phyloP scores from a whole-genome alignment of 1,284 basidiomycete species.

The Coniophora puteana region DNA sequence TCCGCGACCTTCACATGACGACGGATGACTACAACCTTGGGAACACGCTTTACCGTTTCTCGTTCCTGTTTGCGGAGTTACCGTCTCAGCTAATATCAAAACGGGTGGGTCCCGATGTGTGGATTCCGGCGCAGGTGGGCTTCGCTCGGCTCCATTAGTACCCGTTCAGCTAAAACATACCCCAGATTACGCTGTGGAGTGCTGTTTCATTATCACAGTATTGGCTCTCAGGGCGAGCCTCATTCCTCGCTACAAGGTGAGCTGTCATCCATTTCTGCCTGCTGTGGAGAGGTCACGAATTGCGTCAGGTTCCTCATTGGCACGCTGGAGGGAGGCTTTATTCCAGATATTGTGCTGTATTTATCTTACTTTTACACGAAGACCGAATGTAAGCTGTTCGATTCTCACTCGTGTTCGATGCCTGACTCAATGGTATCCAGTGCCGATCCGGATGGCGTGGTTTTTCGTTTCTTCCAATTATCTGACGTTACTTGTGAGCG shows the following conservation, averaged over 20 bases:
- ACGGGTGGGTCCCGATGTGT: conserved; percentile 66
- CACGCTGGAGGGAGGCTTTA: conserved; percentile 49
- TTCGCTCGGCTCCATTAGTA: conserved; percentile 11
- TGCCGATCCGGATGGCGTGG: conserved; percentile 64
- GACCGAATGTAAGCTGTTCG: conserved; percentile 37
- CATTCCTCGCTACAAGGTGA: conserved; percentile 48
- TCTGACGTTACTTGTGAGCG: conserved; percentile 47
- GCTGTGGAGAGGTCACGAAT: too few relatives aligned
- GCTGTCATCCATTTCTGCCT: too few relatives aligned
- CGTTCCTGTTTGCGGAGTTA: conserved; percentile 59
- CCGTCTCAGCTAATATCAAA: conserved; percentile 75
- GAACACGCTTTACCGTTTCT: conserved; percentile 51
- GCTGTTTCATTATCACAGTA: conserved; percentile 58
- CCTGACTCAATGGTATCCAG: conserved; percentile 17
- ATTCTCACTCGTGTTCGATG: background rate
- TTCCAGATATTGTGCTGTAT: conserved; percentile 63
- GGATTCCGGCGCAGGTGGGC: conserved; percentile 62
- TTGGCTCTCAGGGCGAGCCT: conserved; percentile 51
- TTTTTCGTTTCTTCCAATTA: conserved; percentile 67
- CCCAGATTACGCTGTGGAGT: conserved; percentile 57
- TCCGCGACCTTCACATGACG: conserved; percentile 46
- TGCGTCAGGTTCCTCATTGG: too few relatives aligned
- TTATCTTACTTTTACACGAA: conserved; percentile 69
- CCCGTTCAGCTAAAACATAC: conserved; percentile 7
- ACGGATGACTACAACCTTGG: conserved; percentile 68